Evolutionary conservation across 208 protist species (phyloP), one percentile per base, ranked within the genome.

Genomic region (Wallacemonas sp.): DNA sequence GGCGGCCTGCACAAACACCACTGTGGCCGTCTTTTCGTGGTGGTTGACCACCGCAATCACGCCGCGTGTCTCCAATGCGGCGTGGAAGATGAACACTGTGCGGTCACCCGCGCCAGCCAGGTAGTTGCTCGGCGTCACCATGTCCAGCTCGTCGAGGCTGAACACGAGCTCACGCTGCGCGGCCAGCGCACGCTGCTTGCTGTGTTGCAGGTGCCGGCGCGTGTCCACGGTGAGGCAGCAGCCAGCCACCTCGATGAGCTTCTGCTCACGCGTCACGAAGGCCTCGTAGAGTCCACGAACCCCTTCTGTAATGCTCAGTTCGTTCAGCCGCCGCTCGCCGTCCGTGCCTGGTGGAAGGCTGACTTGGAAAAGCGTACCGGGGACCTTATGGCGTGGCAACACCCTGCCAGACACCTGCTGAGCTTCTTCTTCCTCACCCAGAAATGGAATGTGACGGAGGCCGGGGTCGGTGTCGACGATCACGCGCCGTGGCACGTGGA

Each of bases 71-170:
- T 91, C 86, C 26, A 70, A 78, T 14, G 73, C 64, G 36, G 72
- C 78, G 65, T 94, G 92, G 66, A 92, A 94, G 30, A 96, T 39
- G 65, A 96, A 96, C 12, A 81, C 80, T 43, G 66, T 80, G 19
- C 85, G 84, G 23, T 82, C 75, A 14, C 57, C 58, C 19, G 69
- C 63, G 24, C 76, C 77, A 14, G 44, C 32, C 30, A 93, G 70
- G 64, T 96, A 93, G 70, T 82, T 76, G 14, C 54, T 54, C 55
- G 61, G 76, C 1, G 49, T 29, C 6, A 64, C 48, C 66, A 63
- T 77, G 27, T 86, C 81, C 24, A 96, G 67, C 61, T 96, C 90
- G 12, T 86, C 76, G 1, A 90, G 27, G 19, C 62, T 54, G 70
- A 96, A 96, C 8, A 84, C 33, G 16, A 63, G 57, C 43, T 92